These are phyloP conservation scores for Paraconiothyrium brasiliense DNA, from an alignment of 2,329 filamentous ascomycete species.

Conservation along the genomic window DNA sequence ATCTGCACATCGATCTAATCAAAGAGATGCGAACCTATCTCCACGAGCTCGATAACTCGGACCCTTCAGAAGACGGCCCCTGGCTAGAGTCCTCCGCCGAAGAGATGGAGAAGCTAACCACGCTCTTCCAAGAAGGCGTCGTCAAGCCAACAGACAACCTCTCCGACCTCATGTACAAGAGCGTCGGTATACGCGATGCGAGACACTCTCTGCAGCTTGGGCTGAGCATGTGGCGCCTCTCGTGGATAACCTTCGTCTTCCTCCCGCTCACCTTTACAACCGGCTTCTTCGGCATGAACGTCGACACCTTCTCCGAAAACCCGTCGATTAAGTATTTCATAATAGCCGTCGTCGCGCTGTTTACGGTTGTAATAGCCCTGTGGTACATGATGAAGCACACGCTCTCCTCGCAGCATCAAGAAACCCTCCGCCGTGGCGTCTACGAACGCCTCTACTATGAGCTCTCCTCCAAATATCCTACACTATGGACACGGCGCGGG, in stretches of 20 bases:
- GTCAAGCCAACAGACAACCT: conserved; percentile 61
- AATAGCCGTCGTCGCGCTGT: conserved; percentile 56
- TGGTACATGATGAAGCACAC: conserved; percentile 61
- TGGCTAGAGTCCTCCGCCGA: conserved; percentile 55
- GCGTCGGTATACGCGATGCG: conserved; percentile 62
- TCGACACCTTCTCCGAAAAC: conserved; percentile 55
- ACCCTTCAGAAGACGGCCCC: conserved; percentile 42
- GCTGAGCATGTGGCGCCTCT: conserved; percentile 64
- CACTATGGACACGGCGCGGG: conserved; percentile 60
- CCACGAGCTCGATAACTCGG: conserved; percentile 51
- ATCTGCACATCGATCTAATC: conserved; percentile 59
- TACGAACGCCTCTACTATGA: conserved; percentile 62
- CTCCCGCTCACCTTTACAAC: conserved; percentile 65
- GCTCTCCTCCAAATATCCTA: conserved; percentile 56
- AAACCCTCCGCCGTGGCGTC: conserved; percentile 58
- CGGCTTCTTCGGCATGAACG: conserved; percentile 63
- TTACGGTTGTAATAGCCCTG: conserved; percentile 55
- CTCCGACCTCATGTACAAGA: conserved; percentile 63
- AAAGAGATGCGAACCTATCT: conserved; percentile 57
- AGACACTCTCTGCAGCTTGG: conserved; percentile 60
- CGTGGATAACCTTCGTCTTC: conserved; percentile 79
- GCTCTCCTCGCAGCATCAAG: conserved; percentile 53
- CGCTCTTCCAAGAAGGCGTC: conserved; percentile 60
- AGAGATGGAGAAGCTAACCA: conserved; percentile 58
- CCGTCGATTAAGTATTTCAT: conserved; percentile 62